Conservation (phyloP, 768 basidiomycete genomes). For the Agrocybe praecox region DNA sequence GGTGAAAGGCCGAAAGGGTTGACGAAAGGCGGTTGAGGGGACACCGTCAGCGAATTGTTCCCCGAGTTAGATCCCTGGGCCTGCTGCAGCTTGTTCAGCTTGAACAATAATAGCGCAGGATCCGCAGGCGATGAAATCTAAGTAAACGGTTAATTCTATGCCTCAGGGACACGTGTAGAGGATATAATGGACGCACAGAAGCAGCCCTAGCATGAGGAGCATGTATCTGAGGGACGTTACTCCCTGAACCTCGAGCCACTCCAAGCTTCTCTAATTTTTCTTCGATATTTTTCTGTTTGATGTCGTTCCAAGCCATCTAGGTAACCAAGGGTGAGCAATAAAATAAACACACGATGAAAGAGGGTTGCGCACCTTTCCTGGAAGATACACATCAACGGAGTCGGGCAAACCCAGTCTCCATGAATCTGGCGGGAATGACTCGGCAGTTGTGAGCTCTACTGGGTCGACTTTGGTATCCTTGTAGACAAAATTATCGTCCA, state of each 20-base stretch:
- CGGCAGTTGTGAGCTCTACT: slow-evolving; percentile 45
- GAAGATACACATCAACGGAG: slow-evolving; percentile 80
- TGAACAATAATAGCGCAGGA: slow-evolving; percentile 78
- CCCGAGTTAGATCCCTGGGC: slow-evolving; percentile 55
- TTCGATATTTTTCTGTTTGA: slow-evolving; percentile 75
- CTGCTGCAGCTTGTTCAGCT: slow-evolving; percentile 83
- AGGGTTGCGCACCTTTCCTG: slow-evolving; percentile 61
- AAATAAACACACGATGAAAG: slow-evolving; percentile 13
- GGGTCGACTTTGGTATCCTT: slow-evolving; percentile 23
- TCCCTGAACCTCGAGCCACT: slow-evolving; percentile 66
- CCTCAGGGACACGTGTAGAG: slow-evolving; percentile 24
- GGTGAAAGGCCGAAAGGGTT: slow-evolving; percentile 43
- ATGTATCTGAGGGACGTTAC: slow-evolving; percentile 59
- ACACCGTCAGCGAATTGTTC: slow-evolving; percentile 58
- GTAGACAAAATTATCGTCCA: slow-evolving; percentile 33
- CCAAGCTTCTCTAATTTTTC: slow-evolving; percentile 81
- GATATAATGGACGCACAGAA: slow-evolving; percentile 61
- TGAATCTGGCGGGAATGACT: slow-evolving; percentile 65
- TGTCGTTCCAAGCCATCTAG: slow-evolving; percentile 73
- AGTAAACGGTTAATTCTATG: slow-evolving; percentile 6
- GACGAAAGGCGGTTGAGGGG: slow-evolving; percentile 62
- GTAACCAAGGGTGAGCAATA: background rate
- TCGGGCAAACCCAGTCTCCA: slow-evolving; percentile 61
- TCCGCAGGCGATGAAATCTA: slow-evolving; percentile 93
- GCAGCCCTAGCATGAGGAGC: slow-evolving; percentile 83